Evolutionary conservation across 2,329 filamentous ascomycete species (phyloP).

Genomic region (Colletotrichum tropicicola): DNA sequence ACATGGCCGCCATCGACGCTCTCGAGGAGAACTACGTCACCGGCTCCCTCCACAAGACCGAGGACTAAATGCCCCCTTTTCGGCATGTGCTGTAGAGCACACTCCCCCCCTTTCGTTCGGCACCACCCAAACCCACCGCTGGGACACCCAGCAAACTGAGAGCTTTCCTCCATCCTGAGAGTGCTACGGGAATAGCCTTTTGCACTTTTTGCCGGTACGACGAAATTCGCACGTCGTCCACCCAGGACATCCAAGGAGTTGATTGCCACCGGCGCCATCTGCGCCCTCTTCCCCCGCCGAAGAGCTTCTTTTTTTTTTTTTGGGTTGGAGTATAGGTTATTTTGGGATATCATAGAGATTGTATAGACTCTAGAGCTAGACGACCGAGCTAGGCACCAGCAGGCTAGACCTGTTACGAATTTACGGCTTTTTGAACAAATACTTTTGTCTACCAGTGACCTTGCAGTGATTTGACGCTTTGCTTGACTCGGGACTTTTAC

Average conservation of each 20-base stretch:
- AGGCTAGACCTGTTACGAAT: conserved; percentile 25
- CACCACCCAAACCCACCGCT: background rate
- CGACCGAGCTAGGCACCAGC: conserved; percentile 13
- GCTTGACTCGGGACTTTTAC: too few species aligned
- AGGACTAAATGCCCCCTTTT: conserved; percentile 39
- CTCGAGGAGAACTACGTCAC: conserved; percentile 37
- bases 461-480: background rate
- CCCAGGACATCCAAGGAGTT: conserved; percentile 28
- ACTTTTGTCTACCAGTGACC: background rate
- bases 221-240: conserved; percentile 25
- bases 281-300: conserved; percentile 20
- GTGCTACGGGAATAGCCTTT: conserved; percentile 17
- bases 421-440: conserved; percentile 14
- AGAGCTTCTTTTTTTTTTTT: conserved; percentile 4
- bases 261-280: conserved; percentile 6
- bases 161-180: conserved; percentile 30
- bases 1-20: conserved; percentile 48
- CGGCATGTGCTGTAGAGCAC: background rate
- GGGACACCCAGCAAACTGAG: background rate
- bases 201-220: conserved; percentile 12
- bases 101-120: conserved; percentile 2
- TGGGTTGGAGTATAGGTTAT: conserved; percentile 14
- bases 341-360: conserved; percentile 8
- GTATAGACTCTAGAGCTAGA: conserved; percentile 1
- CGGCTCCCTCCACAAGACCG: conserved; percentile 49